Evolutionary conservation across 2,329 filamentous ascomycete species (phyloP).

Genomic region (Ophiostoma ulmi): DNA sequence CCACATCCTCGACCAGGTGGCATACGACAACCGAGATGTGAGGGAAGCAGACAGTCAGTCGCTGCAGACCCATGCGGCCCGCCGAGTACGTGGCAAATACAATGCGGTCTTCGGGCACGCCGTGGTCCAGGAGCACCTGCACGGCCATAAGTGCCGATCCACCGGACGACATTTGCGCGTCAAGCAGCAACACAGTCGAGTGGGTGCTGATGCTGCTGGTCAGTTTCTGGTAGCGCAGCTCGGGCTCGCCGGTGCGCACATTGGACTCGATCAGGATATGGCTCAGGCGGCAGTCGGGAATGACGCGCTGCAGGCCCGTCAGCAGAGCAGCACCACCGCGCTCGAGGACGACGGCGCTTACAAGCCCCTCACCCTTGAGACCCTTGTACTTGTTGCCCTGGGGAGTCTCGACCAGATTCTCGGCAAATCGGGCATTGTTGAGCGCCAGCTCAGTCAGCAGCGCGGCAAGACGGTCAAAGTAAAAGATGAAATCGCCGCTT

Average conservation of each 20-base stretch:
- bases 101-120: constrained; percentile 76
- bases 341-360: constrained; percentile 82
- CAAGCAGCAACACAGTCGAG: constrained; percentile 71
- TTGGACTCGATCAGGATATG: constrained; percentile 89
- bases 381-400: constrained; percentile 65
- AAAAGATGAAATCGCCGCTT: constrained; percentile 92
- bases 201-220: constrained; percentile 68
- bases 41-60: constrained; percentile 83
- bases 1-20: constrained; percentile 71
- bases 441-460: constrained; percentile 79
- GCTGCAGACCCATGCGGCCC: constrained; percentile 74
- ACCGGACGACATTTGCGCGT: constrained; percentile 91
- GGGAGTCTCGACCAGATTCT: constrained; percentile 63
- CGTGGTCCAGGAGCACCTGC: constrained; percentile 90
- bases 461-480: constrained; percentile 85
- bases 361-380: constrained; percentile 62
- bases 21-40: constrained; percentile 81
- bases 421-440: constrained; percentile 68
- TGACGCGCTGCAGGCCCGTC: constrained; percentile 78
- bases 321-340: constrained; percentile 87
- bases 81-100: constrained; percentile 92
- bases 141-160: constrained; percentile 88
- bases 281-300: constrained; percentile 87
- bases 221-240: constrained; percentile 83
- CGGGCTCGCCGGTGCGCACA: constrained; percentile 77